Evolutionary conservation across 768 basidiomycete genomes (phyloP), one percentile per base, ranked within the genome.

Genomic region (Tricholomella constricta): DNA sequence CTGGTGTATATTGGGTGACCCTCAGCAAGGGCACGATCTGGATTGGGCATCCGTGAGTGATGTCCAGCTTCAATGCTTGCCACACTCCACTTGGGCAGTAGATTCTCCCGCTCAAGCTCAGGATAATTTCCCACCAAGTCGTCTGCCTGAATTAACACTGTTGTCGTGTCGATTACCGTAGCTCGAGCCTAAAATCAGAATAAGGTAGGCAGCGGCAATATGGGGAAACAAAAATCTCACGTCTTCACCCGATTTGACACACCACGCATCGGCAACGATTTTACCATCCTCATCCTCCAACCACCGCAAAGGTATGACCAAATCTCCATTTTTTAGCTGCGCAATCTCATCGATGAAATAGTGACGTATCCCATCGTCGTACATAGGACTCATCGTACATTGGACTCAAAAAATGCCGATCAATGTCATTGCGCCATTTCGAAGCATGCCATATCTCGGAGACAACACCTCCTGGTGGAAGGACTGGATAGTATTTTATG

Each of bases 371-470:
- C 62, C 61, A 22, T 35, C 56, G 49, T 62, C 58, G 40, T 65
- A 69, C 66, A n/a, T n/a, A n/a, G n/a, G n/a, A n/a, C n/a, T n/a
- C n/a, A n/a, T n/a, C n/a, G n/a, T n/a, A n/a, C n/a, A 69, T 69
- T 0, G 65, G 66, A 37, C 65, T 69, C 22, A 66, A 35, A 1
- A 49, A 36, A 51, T 63, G 61, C 10, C 58, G 52, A 29, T 70
- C 65, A 2, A 68, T 19, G 1, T 59, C 52, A 29, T 29, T 11
- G 8, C 60, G 50, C 69, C 69, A 72, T 42, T 65, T 63, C 19
- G 62, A 29, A 0, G 56, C 70, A 56, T n/a, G 72, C 62, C 65
- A 72, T 11, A 67, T 59, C 53, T 71, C 70, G 1, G 66, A 69
- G 3, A 72, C 54, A 1, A 64, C 45, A 2, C 67, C 62, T 37